Evolutionary conservation across 1,139 yeast species (phyloP), one percentile per base, ranked within the genome.

Genomic region (Kluyveromyces sp.): DNA sequence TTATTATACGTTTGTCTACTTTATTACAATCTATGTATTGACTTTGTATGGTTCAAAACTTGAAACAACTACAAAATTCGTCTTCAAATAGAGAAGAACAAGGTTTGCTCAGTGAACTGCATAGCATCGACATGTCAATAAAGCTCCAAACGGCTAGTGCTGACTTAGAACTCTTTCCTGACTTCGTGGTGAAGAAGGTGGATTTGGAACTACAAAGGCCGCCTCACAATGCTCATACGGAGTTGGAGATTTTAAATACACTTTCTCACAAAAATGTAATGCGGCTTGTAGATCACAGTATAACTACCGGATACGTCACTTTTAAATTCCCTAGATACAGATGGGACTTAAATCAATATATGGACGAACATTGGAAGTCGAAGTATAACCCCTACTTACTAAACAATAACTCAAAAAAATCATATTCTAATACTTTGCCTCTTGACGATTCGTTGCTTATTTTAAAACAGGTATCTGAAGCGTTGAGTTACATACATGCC

Each of bases 401-500:
- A 32, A 25, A 39, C 28, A 25, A 31, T 15, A 15, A 15, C 4
- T 34, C 39, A 7, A 31, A 30, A 7, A 39, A 41, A 31, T 10
- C 28, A 10, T 53, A 49, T 41, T 39, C 32, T 4, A 63, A 56
- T 38, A 48, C 41, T 7, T 52, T 57, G 33, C 57, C 55, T 37
- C 48, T 58, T 1, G 45, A 53, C 30, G 50, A 62, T 26, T 65
- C 69, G 0, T 43, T 49, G 3, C 50, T 51, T 0, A 71, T 81
- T 7, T 58, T 74, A 5, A 43, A 44, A 4, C 78, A 78, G 5
- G 45, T 83, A 3, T 67, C 75, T 0, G 52, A 56, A 1, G 92
- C 81, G 0, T 59, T 85, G 26, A 56, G 53, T 2, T 78, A 71
- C 55, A 56, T 83, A 5, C 94, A 82, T 49, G 53, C 61, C 0